These are phyloP conservation scores for Corylus heterophylla DNA, from an alignment of 306 rosid species.

Conservation along the genomic window DNA sequence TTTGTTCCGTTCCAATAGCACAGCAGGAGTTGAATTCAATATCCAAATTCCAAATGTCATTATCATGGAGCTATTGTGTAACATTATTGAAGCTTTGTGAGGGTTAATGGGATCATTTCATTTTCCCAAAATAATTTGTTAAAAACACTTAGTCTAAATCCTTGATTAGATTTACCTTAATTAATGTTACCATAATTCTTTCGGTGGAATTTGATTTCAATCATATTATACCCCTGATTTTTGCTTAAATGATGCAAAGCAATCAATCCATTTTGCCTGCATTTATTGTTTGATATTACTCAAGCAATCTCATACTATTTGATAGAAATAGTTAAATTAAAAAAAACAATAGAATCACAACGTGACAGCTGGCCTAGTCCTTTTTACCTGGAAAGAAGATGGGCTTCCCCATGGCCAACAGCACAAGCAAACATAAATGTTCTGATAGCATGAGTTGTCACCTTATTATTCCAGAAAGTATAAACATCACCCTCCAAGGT, in stretches of 20 bases:
- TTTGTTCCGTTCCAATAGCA: background rate
- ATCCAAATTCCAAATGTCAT: background rate
- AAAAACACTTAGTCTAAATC: too few species aligned
- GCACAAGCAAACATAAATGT: conserved; percentile 5
- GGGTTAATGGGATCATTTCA: background rate
- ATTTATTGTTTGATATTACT: background rate
- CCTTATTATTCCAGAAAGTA: background rate
- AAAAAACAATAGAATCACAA: background rate
- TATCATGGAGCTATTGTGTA: background rate
- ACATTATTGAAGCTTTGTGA: background rate
- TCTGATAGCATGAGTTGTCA: too few species aligned
- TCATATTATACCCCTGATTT: background rate
- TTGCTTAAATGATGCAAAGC: background rate
- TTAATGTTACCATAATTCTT: background rate
- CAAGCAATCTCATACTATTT: background rate
- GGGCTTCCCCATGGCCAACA: background rate
- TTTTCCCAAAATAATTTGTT: background rate
- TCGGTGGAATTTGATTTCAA: background rate
- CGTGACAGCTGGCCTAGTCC: background rate
- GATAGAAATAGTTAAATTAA: background rate
- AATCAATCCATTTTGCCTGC: background rate
- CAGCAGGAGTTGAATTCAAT: background rate
- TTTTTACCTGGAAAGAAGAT: background rate
- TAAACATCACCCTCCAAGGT: conserved; percentile 37
- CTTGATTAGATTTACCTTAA: background rate